These are phyloP conservation scores for Cardamine resedifolia DNA, from an alignment of 345 rosid genomes.

Conservation along the genomic window DNA sequence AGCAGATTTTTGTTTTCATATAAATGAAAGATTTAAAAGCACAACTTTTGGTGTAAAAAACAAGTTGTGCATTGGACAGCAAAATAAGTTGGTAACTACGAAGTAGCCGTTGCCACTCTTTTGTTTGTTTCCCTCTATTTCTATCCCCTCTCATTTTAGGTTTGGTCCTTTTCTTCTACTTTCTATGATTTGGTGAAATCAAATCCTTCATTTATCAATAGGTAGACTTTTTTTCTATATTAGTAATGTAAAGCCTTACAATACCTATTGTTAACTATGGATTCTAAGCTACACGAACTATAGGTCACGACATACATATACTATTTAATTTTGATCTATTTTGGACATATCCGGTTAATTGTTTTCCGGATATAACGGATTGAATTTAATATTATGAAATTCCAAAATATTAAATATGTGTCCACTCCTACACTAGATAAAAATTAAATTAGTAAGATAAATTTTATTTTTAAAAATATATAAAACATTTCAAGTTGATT, in stretches of 20 bases:
- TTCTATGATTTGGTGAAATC: neutral
- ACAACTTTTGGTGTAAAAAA: constrained; percentile 31
- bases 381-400: too few relatives aligned
- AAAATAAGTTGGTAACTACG: constrained; percentile 33
- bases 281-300: too few relatives aligned
- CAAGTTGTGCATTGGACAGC: constrained; percentile 35
- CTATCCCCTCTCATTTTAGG: neutral
- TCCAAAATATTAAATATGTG: too few relatives aligned
- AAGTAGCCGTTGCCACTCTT: constrained; percentile 40
- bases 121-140: constrained; percentile 26
- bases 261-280: neutral
- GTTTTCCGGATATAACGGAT: too few relatives aligned
- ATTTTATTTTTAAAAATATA: too few relatives aligned
- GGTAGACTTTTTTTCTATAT: neutral
- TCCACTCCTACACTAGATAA: too few relatives aligned
- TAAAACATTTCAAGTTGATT: too few relatives aligned
- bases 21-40: constrained; percentile 14
- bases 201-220: neutral
- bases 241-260: neutral
- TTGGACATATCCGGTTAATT: too few relatives aligned
- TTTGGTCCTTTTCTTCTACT: neutral
- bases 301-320: too few relatives aligned
- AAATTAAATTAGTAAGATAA: too few relatives aligned
- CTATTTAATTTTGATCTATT: too few relatives aligned
- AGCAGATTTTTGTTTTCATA: too few relatives aligned